Evolutionary conservation across 1,284 basidiomycete species (phyloP), one percentile per base, ranked within the genome.

Genomic region (Termitomyces sp.): DNA sequence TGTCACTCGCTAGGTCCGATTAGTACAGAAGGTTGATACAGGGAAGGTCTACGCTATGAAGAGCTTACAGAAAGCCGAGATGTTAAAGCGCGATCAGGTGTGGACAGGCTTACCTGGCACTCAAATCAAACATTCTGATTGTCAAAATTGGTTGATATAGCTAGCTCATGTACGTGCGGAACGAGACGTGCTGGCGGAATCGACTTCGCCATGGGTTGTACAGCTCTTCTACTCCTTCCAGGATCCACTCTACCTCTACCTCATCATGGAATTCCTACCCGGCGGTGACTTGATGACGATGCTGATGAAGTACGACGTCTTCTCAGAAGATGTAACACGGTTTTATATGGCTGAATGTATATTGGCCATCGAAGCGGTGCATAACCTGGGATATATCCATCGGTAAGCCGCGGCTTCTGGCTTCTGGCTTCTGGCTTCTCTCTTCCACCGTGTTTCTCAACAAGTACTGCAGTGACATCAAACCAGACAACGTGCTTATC

Each of bases 311-410:
- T 98, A 99, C 72, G 96, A 99, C 69, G 93, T 96, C 1, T 99
- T 99, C 73, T 93, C 92, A 8, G 96, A 99, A 70, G 96, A 99
- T 67, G 96, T 99, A 35, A 97, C 94, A 31, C 86, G 97, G 52
- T 99, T 99, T 74, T 99, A 99, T 73, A 97, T 99, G 84, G 96
- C 96, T 39, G 96, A 99, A 72, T 97, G 94, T 68, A 93, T 98
- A 51, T 79, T 99, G 31, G 96, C 96, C 18, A 95, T 99, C 57
- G 96, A 99, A 69, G 96, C 95, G 1, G 96, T 99, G 2, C 96
- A 99, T 72, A 93, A 93, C 64, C 83, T 99, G 19, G 96, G 96
- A n/a, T 99, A 98, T 70, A 98, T 99, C 63, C 96, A 99, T 71
- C 90, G 92, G 91, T 92, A 57, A 49, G 83, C 67, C 21, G 43